Base-by-base conservation (phyloP, 495 filamentous ascomycete species). In the Penicillium silybi region DNA sequence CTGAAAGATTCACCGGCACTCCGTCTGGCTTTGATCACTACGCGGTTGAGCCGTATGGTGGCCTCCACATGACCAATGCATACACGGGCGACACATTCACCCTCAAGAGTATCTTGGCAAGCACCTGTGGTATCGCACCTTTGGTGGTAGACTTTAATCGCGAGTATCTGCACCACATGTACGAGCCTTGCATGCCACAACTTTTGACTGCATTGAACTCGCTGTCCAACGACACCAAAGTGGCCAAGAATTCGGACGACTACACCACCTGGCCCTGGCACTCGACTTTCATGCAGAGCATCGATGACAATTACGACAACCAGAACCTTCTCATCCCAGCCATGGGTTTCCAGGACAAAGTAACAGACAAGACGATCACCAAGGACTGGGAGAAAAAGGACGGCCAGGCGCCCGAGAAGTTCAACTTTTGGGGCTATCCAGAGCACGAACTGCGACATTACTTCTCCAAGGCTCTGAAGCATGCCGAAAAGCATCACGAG, bases 151-250 rank as follows among this genome's bases (percentile, higher is more conserved):
- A 76, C 44, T 76, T 76, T 44, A 68, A 69, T 29, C 54, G 56
- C 9, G 72, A 76, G 44, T 65, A 63, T 17, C 50, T 63, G 35
- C 49, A 67, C 32, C 67, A 71, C 16, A 71, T 73, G 32, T 75
- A 76, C 42, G 67, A 76, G 50, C 73, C 73, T 1, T 76, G 73
- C 49, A 56, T 75, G 25, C 64, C 72, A 2, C 72, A 74, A 10
- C 55, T 76, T 20, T 44, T 76, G 5, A 54, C 59, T 13, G 59
- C 68, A 10, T 53, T 76, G 32, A 63, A 65, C 23, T 34, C 53
- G n/a, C 39, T 66, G 40, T 54, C 27, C 57, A 68, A 61, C 64
- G 48, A 17, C 38, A 53, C 57, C n/a, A 54, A 59, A 17, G 63
- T 44, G 11, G 27, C 41, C 16, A 43, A 50, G 16, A 51, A 56